Evolutionary conservation across 495 filamentous ascomycete species (phyloP), one percentile per base, ranked within the genome.

Genomic region (Mycothermus thermophilus): DNA sequence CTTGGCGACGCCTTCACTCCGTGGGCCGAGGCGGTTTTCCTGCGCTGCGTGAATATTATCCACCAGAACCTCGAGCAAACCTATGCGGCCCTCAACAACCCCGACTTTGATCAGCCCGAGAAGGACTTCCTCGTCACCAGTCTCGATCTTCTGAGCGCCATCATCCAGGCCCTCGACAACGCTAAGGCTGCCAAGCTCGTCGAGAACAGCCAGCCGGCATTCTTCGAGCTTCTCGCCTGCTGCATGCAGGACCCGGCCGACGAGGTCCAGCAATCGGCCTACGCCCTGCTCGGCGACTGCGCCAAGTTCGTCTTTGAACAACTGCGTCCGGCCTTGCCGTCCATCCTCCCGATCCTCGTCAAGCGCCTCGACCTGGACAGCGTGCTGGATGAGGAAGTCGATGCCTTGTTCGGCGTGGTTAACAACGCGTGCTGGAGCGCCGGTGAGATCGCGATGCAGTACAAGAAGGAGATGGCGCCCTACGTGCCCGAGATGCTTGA

Each of bases 391-490:
- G 77, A 85, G 31, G 80, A 85, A 38, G 68, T 79, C 18, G 71
- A 78, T 15, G 83, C 74, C 6, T 76, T 77, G 6, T 96, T 93
- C 55, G 79, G 80, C 28, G 88, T 94, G 12, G 70, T 96, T 38
- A 99, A 96, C 68, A 99, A 99, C 51, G 87, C 90, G 19, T 96
- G 92, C 63, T 99, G 90, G 90, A 90, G 87, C 20, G 80, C 75
- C 15, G 90, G 90, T 12, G 90, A 99, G 60, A 92, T 99, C 38
- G 77, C 85, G 7, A 76, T 95, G 57, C 75, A 83, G 47, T 74
- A 83, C 45, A 70, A 74, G 38, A 63, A 65, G 27, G 68, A 61
- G 14, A 79, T 96, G 71, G 67, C 63, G 1, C 82, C 85, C 0
- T 93, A 79, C 45, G 71, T 81, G 14, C 75, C 83, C 8, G 66